Evolutionary conservation across 2,329 filamentous ascomycete genomes (phyloP).

Genomic region (Metarhizium robertsii): DNA sequence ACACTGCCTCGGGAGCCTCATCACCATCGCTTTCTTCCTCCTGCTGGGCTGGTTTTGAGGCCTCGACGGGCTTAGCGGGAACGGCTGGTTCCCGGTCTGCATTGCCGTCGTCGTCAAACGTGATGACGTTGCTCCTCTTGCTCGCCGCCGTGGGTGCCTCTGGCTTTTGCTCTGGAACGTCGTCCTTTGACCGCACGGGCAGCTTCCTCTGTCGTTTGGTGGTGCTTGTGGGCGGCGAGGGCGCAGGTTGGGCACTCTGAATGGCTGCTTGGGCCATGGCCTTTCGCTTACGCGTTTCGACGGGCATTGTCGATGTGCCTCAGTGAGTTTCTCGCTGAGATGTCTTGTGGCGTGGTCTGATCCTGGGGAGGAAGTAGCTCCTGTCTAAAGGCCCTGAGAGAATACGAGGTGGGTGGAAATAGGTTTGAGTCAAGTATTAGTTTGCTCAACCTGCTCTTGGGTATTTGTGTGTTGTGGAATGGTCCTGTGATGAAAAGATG

Average conservation of each 20-base stretch:
- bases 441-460: no score
- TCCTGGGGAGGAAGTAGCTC: neutral
- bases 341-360: neutral
- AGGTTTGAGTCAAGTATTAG: no score
- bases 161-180: conserved; percentile 7
- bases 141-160: conserved; percentile 3
- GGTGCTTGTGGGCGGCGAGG: conserved; percentile 7
- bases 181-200: conserved; percentile 24
- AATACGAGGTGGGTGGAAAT: no score
- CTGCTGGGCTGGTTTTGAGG: conserved; percentile 16
- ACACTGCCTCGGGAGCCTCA: conserved; percentile 50
- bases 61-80: conserved; percentile 5
- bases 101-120: conserved; percentile 26
- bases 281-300: conserved; percentile 21
- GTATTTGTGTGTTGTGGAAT: neutral
- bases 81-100: conserved; percentile 11
- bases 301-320: conserved; percentile 7
- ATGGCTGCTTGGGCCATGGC: conserved; percentile 11
- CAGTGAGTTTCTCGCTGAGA: neutral
- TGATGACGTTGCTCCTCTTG: conserved; percentile 19
- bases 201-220: conserved; percentile 19
- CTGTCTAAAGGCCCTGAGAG: neutral
- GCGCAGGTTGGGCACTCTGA: conserved; percentile 3
- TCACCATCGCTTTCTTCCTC: conserved; percentile 42
- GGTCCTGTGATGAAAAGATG: neutral